Base-by-base conservation (phyloP, 2,329 filamentous ascomycete genomes). In the Lizonia empirigonia region DNA sequence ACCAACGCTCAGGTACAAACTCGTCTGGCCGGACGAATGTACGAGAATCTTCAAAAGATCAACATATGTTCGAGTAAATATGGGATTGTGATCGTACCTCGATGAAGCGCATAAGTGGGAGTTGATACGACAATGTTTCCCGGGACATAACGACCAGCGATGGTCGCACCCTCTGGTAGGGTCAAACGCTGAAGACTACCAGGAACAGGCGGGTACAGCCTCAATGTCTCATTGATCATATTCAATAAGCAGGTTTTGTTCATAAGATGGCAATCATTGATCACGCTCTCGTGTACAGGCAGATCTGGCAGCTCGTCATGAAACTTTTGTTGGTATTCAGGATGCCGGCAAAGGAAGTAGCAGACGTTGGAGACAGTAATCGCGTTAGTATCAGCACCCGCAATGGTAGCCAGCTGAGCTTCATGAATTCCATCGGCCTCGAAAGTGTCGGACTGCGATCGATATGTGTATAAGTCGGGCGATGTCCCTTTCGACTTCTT, bases 341-440 rank as follows among this genome's bases (percentile, higher is more conserved):
- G 59, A 35, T 59, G 80, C 12, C 15, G 39, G 33, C 33, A 50
- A 3, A 50, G 34, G 5, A 50, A 39, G 22, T 44, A 80, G 65
- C 82, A 74, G 35, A 77, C 76, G 53, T 82, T 81, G 12, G 74
- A 74, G 55, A 84, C 74, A 4, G 80, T 74, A 44, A 80, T 77
- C 38, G 73, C 77, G 12, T 79, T 50, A 0, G 79, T 82, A 19
- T 77, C 78, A 4, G 70, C 74, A 5, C 80, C 80, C 1, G 80
- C 81, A 51, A 60, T 46, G 19, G 59, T 49, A 13, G 45, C 55
- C 16, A 60, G 35, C 7, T 56, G 48, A 19, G 47, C 53, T n/a
- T 62, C 57, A 6, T 57, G 50, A 12, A 44, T 23, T 15, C 45
- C 23, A 13, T 56, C 19, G n/a, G 18, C 12, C 1, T 41, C 37